Evolutionary conservation across 768 basidiomycete species (phyloP).

Genomic region (Tricholoma matsutake): DNA sequence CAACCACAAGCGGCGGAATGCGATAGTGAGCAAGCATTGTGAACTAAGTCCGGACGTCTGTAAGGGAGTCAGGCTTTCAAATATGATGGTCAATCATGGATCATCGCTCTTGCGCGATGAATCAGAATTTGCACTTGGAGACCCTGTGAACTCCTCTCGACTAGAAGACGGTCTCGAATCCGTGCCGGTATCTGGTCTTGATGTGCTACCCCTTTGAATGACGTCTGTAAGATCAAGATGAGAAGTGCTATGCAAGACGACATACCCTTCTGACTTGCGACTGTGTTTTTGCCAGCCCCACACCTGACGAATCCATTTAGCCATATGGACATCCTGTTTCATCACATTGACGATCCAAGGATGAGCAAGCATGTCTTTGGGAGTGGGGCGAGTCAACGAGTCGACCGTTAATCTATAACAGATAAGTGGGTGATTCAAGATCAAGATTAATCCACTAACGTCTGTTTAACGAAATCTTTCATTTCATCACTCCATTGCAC

Average conservation of each 20-base stretch:
- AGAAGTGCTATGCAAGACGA: slow-evolving; percentile 19
- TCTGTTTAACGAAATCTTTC: slow-evolving; percentile 87
- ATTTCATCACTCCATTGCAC: slow-evolving; percentile 76
- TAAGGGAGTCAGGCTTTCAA: slow-evolving; percentile 1
- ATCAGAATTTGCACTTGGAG: slow-evolving; percentile 12
- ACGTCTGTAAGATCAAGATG: background rate
- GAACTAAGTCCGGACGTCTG: slow-evolving; percentile 6
- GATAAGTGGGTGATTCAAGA: background rate
- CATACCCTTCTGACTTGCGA: slow-evolving; percentile 43
- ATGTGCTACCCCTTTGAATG: slow-evolving; percentile 21
- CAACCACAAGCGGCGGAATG: background rate
- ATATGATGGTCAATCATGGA: background rate
- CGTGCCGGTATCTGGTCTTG: slow-evolving; percentile 30
- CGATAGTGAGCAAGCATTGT: background rate
- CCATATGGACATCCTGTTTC: slow-evolving; percentile 86
- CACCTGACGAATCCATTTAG: slow-evolving; percentile 80
- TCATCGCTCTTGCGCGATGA: slow-evolving; percentile 11
- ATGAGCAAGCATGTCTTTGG: slow-evolving; percentile 79
- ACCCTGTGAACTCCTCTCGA: slow-evolving; percentile 12
- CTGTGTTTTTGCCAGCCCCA: slow-evolving; percentile 70
- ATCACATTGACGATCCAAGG: slow-evolving; percentile 78
- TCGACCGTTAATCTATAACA: slow-evolving; percentile 47
- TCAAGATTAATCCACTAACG: slow-evolving; percentile 48
- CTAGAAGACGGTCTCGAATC: slow-evolving; percentile 19
- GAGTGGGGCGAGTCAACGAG: slow-evolving; percentile 67